Evolutionary conservation across 805 yeast species (phyloP).

Genomic region (Candida chauliodis): DNA sequence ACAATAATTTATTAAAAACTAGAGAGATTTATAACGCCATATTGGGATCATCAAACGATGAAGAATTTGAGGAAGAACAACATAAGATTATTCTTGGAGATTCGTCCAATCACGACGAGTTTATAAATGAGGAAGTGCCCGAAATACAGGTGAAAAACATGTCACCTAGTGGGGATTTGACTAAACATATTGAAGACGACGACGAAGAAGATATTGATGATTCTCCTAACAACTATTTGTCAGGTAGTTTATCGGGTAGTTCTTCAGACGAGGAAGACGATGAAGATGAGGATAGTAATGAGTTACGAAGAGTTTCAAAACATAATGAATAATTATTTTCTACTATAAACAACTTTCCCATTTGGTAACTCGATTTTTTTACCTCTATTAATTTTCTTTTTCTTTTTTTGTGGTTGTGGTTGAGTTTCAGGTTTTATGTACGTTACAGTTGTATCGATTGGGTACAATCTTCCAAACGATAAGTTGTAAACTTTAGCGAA

Average conservation of each 20-base stretch:
- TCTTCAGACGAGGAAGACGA: conserved; percentile 32
- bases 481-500: conserved; percentile 45
- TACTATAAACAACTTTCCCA: conserved; percentile 51
- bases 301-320: conserved; percentile 41
- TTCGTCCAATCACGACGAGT: conserved; percentile 29
- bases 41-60: conserved; percentile 38
- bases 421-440: conserved; percentile 12
- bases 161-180: conserved; percentile 27
- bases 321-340: conserved; percentile 25
- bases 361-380: conserved; percentile 53
- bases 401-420: conserved; percentile 15
- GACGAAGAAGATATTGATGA: conserved; percentile 26
- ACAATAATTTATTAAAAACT: conserved; percentile 46
- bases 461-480: conserved; percentile 33
- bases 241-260: conserved; percentile 41
- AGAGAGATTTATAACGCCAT: conserved; percentile 57
- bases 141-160: conserved; percentile 19
- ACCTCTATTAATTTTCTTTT: conserved; percentile 35
- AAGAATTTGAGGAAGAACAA: conserved; percentile 27
- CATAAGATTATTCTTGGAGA: conserved; percentile 34
- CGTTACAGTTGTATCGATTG: conserved; percentile 16
- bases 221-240: conserved; percentile 28
- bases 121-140: conserved; percentile 22
- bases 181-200: conserved; percentile 17
- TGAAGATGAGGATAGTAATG: conserved; percentile 24